These are phyloP conservation scores for Aurinia saxatilis DNA, from an alignment of 345 rosid genomes.

Conservation along the genomic window DNA sequence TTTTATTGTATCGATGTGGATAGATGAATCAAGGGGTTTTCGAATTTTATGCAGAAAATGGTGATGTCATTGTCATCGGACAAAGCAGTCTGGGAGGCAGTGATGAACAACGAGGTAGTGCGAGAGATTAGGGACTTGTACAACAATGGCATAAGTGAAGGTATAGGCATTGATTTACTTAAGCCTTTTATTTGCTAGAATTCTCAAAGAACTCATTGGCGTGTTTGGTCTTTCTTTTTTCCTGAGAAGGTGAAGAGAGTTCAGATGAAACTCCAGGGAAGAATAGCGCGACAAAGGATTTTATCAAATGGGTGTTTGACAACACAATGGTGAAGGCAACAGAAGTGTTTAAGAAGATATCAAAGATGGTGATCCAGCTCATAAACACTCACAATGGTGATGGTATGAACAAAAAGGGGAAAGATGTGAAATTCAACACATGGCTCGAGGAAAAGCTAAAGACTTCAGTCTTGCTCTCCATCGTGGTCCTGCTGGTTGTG, in stretches of 20 bases:
- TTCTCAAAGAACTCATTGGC: neutral
- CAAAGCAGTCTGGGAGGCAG: slow-evolving; percentile 87
- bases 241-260: slow-evolving; percentile 22
- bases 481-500: slow-evolving; percentile 71
- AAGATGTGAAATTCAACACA: slow-evolving; percentile 27
- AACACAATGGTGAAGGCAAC: slow-evolving; percentile 42
- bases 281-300: slow-evolving; percentile 32
- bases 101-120: slow-evolving; percentile 72
- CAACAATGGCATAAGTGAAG: slow-evolving; percentile 39
- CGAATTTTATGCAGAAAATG: slow-evolving; percentile 50
- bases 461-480: slow-evolving; percentile 64
- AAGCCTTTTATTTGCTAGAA: neutral
- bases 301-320: slow-evolving; percentile 53
- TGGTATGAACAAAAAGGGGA: slow-evolving; percentile 9
- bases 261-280: slow-evolving; percentile 36
- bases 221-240: neutral
- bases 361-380: slow-evolving; percentile 36
- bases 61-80: slow-evolving; percentile 83
- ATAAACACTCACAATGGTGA: slow-evolving; percentile 29
- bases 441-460: slow-evolving; percentile 59
- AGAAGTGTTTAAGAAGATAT: slow-evolving; percentile 41
- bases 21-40: neutral
- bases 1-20: neutral
- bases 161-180: neutral
- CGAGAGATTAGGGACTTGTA: slow-evolving; percentile 59